Evolutionary conservation across 2,329 filamentous ascomycete species (phyloP), one percentile per base, ranked within the genome.

Genomic region (Colletotrichum tropicale): DNA sequence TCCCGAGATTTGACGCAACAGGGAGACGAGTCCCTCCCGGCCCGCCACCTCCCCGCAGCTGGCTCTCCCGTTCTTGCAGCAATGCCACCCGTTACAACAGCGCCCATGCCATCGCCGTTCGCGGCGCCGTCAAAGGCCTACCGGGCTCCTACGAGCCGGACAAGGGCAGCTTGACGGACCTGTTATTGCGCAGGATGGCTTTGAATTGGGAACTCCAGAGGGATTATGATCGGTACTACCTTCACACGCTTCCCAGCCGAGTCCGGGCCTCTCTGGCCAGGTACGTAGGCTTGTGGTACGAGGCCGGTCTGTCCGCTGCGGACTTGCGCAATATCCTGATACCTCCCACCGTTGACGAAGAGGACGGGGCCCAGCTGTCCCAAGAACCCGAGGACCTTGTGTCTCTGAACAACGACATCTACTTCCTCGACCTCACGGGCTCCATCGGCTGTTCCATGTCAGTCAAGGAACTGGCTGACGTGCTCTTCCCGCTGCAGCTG

Each of bases 11-110:
- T 56, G 89, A 89, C 79, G 81, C 81, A 18, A 82, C 85, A 80
- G 90, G 90, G 21, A 85, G 88, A 71, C 86, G 90, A 71, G 82
- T 88, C 24, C 91, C 91, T 12, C 87, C 91, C 3, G 91, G 91
- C 0, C 91, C 91, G 26, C 87, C 91, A 30, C 88, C 91, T 26
- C 91, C 91, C 3, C 86, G 86, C 48, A 92, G 90, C 80, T 93
- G 91, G 91, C 78, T 81, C 73, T 84, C 84, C 4, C 81, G 70
- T 71, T 78, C 82, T 76, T 81, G 78, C 10, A 81, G 62, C 26
- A 71, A 78, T 75, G 72, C 48, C 55, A 34, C 48, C 66, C 65
- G 69, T 34, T 64, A 64, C 61, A 64, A 24, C 34, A 64, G 61
- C 30, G 65, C 74, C 38, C 70, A 66, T 38, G 61, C 32, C 69